These are phyloP conservation scores for Haplosporangium sp. DNA, from an alignment of 371 early-diverging fungal genomes.

Conservation along the genomic window DNA sequence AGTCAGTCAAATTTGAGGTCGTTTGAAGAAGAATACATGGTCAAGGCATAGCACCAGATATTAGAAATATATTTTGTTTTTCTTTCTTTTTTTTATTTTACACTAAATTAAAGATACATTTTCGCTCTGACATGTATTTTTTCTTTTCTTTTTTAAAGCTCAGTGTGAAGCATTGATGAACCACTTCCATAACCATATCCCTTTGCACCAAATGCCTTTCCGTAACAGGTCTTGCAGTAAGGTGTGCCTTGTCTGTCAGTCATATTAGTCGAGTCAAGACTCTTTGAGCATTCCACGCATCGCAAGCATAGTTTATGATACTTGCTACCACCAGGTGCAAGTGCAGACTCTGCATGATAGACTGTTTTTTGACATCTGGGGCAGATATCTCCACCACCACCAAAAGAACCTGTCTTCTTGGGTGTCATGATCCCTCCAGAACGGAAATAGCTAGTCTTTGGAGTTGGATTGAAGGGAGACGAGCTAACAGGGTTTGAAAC, in stretches of 20 bases:
- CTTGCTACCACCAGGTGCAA: constrained; percentile 40
- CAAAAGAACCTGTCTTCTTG: constrained; percentile 31
- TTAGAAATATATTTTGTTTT: not conserved
- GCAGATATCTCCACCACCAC: constrained; percentile 52
- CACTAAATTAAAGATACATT: not conserved
- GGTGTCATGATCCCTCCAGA: constrained; percentile 34
- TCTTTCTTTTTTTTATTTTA: not conserved
- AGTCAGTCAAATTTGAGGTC: constrained; percentile 36
- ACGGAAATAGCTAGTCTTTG: constrained; percentile 40
- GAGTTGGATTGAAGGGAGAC: constrained; percentile 3
- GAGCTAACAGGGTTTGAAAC: constrained; percentile 9
- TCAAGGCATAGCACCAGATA: too few species aligned
- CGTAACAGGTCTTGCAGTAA: constrained; percentile 44
- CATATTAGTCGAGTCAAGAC: constrained; percentile 49
- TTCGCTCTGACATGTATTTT: not conserved
- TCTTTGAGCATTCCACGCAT: constrained; percentile 51
- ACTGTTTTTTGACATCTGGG: constrained; percentile 49
- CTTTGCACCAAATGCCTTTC: constrained; percentile 43
- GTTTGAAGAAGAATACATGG: constrained; percentile 6
- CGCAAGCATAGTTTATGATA: constrained; percentile 49
- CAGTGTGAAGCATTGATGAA: constrained; percentile 45
- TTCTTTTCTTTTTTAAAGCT: constrained; percentile 15
- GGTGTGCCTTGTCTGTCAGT: constrained; percentile 44
- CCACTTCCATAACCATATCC: constrained; percentile 51
- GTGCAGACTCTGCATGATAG: constrained; percentile 48